These are phyloP conservation scores for Scorias spongiosa DNA, from an alignment of 2,329 filamentous ascomycete genomes.

Conservation along the genomic window DNA sequence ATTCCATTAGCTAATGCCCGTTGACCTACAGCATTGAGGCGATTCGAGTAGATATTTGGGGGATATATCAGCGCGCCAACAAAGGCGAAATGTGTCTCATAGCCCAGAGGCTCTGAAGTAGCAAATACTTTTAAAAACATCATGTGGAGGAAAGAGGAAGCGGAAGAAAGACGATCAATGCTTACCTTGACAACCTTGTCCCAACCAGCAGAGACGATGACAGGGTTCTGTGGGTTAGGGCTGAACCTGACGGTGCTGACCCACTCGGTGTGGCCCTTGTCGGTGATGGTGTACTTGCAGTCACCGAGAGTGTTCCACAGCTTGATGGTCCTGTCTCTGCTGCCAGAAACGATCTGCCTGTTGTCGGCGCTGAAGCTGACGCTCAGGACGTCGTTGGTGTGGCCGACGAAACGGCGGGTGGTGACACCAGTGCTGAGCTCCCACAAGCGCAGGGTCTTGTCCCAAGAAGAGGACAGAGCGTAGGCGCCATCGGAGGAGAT, in stretches of 20 bases:
- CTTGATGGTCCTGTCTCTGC: conserved; percentile 98
- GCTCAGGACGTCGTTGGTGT: conserved; percentile 98
- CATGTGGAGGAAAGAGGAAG: conserved; percentile 42
- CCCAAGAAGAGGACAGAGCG: conserved; percentile 96
- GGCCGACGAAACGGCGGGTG: conserved; percentile 95
- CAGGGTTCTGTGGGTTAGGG: conserved; percentile 99
- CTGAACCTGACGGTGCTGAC: conserved; percentile 99
- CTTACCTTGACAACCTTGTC: conserved; percentile 99
- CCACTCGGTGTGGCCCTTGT: conserved; percentile 99
- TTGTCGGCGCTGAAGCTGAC: conserved; percentile 99
- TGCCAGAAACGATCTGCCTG: conserved; percentile 98
- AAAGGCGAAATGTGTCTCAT: conserved; percentile 83
- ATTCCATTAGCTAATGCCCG: conserved; percentile 4
- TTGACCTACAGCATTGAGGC: neutral
- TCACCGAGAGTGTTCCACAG: conserved; percentile 99
- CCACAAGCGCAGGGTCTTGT: conserved; percentile 99
- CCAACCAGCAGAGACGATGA: conserved; percentile 97
- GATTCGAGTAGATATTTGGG: neutral
- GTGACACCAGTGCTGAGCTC: conserved; percentile 95
- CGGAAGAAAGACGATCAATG: conserved; percentile 14
- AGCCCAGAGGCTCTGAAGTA: conserved; percentile 98
- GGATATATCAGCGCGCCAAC: conserved; percentile 65
- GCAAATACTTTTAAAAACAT: conserved; percentile 99
- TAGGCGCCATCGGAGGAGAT: conserved; percentile 99
- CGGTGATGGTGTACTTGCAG: conserved; percentile 99